Evolutionary conservation across 345 rosid genomes (phyloP), one percentile per base, ranked within the genome.

Genomic region (Melastoma malabathricum): DNA sequence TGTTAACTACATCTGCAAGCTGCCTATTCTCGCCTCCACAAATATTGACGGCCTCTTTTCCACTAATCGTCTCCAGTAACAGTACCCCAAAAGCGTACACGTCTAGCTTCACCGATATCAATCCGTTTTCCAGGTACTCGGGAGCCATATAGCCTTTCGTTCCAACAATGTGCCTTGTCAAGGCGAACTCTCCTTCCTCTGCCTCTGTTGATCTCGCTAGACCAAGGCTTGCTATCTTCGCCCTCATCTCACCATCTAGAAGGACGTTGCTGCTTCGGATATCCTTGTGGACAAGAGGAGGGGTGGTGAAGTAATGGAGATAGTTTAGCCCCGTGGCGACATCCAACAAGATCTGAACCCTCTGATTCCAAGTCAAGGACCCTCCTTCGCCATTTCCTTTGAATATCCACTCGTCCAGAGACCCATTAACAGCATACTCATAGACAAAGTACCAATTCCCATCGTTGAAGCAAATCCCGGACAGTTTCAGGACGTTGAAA

Each of bases 81-180:
- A 89, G 68, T 61, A 85, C 72, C 19, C 97, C 97, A 54, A 80
- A 89, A 15, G 95, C 84, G 58, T 76, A 89, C 27, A 85, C 81
- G 58, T 89, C 93, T n/a, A 85, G 70, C 69, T 80, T 89, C 48
- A 88, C 69, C 15, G 87, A 78, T 20, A 85, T 71, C 2, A 89
- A 39, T 39, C 93, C 93, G 45, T 78, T 75, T 65, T 85, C 87
- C 68, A 89, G 41, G 62, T 89, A 89, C 67, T 89, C 95, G 0
- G 95, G 93, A 58, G 95, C 85, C 80, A 89, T 74, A 56, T 80
- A 85, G 15, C 95, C 95, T 67, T 63, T 78, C 5, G 83, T 89
- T 58, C 95, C 97, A 53, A 85, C 78, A 22, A 89, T 81, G 61
- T 85, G 97, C 50, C 66, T 75, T 6, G 95, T 89, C 87, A 85